Percentiles rank a stretch among this genome's conserved stretches.
Conservation (phyloP, 2,329 filamentous ascomycete genomes). For the Aspergillus sclerotialis region DNA sequence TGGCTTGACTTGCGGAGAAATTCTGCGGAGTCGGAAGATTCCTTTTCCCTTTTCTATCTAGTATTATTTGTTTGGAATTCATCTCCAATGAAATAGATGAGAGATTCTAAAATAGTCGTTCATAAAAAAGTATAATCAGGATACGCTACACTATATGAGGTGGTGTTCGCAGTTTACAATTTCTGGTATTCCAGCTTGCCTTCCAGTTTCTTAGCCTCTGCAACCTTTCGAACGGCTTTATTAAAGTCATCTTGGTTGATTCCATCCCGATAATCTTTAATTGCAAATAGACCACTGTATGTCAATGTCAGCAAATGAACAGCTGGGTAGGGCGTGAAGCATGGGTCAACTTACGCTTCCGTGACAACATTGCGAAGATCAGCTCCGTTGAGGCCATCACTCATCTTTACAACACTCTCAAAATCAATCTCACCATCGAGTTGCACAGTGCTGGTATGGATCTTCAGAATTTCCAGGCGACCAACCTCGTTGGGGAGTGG, state of each 20-base stretch:
- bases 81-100: too few relatives aligned
- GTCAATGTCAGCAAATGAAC: conserved; percentile 11
- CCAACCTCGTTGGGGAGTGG: conserved; percentile 95
- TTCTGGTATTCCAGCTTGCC: conserved; percentile 98
- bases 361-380: conserved; percentile 97
- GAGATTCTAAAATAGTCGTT: too few relatives aligned
- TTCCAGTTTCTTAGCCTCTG: conserved; percentile 95
- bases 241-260: conserved; percentile 99
- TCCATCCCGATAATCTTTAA: conserved; percentile 94
- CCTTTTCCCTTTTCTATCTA: too few relatives aligned
- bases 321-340: conserved; percentile 1
- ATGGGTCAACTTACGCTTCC: conserved; percentile 78
- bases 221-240: conserved; percentile 96
- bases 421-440: conserved; percentile 96
- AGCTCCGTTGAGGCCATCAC: conserved; percentile 92
- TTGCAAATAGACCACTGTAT: conserved; percentile 80
- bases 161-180: conserved; percentile 63
- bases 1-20: too few relatives aligned
- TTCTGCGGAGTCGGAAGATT: too few relatives aligned
- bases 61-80: too few relatives aligned
- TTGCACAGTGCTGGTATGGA: conserved; percentile 79
- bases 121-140: too few relatives aligned
- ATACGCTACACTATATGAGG: too few relatives aligned
- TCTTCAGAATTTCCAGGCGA: conserved; percentile 94
- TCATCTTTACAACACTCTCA: conserved; percentile 99